Conservation (phyloP, 2,329 filamentous ascomycete genomes). For the Fusarium anguioides region DNA sequence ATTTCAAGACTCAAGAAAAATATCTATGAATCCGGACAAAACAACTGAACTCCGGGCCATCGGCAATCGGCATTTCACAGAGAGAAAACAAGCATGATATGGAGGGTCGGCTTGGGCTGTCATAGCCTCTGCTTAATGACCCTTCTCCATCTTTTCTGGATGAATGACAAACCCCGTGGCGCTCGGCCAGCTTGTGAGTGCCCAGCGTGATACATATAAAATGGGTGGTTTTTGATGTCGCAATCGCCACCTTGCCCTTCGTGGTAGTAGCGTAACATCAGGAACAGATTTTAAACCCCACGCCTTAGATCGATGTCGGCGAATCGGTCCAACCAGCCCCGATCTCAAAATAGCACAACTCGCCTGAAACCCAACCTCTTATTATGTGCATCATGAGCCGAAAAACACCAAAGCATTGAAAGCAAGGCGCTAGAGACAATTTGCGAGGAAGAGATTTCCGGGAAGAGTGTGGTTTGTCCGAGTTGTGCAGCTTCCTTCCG, state of each 20-base stretch:
- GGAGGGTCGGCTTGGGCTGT: slow-evolving; percentile 26
- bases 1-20: slow-evolving; percentile 13
- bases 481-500: too few relatives aligned
- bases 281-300: slow-evolving; percentile 23
- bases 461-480: background rate
- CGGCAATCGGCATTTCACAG: slow-evolving; percentile 31
- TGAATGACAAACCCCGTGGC: slow-evolving; percentile 25
- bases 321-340: slow-evolving; percentile 15
- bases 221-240: slow-evolving; percentile 40
- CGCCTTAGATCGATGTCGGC: slow-evolving; percentile 14
- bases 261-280: slow-evolving; percentile 30
- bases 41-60: slow-evolving; percentile 10
- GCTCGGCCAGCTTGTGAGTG: slow-evolving; percentile 26
- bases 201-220: slow-evolving; percentile 19
- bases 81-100: background rate
- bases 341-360: slow-evolving; percentile 26
- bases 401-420: background rate
- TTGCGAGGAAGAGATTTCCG: background rate
- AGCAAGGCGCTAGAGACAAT: background rate
- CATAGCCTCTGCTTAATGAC: slow-evolving; percentile 9
- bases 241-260: slow-evolving; percentile 43
- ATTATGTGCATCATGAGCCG: slow-evolving; percentile 15
- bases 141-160: slow-evolving; percentile 24
- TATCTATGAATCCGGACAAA: background rate
- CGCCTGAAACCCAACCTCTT: slow-evolving; percentile 23